Base-by-base conservation (phyloP, 129 eudicot genomes). In the Silybum marianum region DNA sequence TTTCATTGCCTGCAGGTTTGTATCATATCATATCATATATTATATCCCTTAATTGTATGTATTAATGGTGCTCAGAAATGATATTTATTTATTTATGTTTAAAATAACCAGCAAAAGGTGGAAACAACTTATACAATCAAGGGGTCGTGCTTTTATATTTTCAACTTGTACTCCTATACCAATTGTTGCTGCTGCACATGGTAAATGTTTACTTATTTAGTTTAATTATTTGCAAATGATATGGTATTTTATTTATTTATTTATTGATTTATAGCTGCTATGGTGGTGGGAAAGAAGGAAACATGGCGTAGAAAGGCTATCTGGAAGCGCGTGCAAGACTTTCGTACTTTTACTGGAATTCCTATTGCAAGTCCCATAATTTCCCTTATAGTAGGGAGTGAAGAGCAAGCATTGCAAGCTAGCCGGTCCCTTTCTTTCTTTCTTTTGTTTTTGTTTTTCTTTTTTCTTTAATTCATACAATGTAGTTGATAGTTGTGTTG, bases 81-180 rank as follows among this genome's bases (percentile, higher is more conserved):
- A 42, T 78, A 6, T 78, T 72, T 25, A 32, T 34, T 76, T 32
- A 32, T 32, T 32, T 69, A 71, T 75, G 40, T 42, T 71, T 78
- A 44, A 34, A 48, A 34, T 83, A 65, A 69, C 62, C 92, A 96
- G 98, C 93, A 91, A 93, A 86, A 84, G 84, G 78, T 96, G 99
- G 99, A 96, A 96, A 86, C 91, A 89, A 73, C 93, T 96, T 8
- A 93, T 93, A 78, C 95, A 91, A 85, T 96, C 98, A 8, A 87
- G 97, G 54, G 99, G 99, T 25, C 97, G 99, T 34, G 92, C 99
- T 75, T 96, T 96, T 74, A 96, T 96, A 91, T 96, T 91, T 85
- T 96, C 98, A 69, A 93, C 99, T 77, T 89, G 94, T 66, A 80
- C 94, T 73, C 99, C 99, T 18, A 92, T 96, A 79, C 99, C 99